Percentiles rank a stretch among this genome's conserved stretches.
Conservation (phyloP, 306 rosid genomes). For the Glycyrrhiza uralensis region DNA sequence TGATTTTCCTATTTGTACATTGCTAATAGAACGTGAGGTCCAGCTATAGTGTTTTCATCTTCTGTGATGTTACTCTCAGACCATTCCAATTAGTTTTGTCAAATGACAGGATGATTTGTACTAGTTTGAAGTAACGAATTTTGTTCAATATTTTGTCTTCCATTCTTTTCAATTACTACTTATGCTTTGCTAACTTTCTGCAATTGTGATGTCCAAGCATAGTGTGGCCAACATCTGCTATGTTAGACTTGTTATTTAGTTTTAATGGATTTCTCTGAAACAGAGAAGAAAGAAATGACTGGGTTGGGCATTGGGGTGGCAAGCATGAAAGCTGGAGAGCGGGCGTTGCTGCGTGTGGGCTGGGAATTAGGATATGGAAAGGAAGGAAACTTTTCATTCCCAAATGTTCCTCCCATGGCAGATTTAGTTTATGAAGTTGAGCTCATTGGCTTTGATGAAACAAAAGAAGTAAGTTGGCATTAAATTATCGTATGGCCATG, state of each 20-base stretch:
- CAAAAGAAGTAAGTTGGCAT: conserved; percentile 65
- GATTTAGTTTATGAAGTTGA: conserved; percentile 91
- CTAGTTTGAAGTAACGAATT: not conserved
- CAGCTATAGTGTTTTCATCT: not conserved
- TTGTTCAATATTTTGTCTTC: not conserved
- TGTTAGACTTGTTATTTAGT: not conserved
- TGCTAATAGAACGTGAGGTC: conserved; percentile 9
- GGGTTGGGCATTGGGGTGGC: conserved; percentile 87
- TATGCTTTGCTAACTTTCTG: not conserved
- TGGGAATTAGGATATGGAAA: conserved; percentile 93
- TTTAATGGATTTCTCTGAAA: conserved; percentile 30
- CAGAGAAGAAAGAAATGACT: conserved; percentile 91
- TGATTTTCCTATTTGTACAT: not conserved
- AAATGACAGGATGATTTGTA: not conserved
- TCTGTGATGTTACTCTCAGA: not conserved
- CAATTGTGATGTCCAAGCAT: not conserved
- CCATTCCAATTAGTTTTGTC: not conserved
- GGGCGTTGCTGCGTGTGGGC: conserved; percentile 74
- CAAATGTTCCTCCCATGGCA: conserved; percentile 94
- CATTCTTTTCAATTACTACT: not conserved
- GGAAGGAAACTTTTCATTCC: conserved; percentile 90
- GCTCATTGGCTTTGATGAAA: conserved; percentile 87
- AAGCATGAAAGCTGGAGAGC: conserved; percentile 89
- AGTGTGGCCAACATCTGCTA: not conserved
- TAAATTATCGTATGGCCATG: not conserved